Conservation (phyloP, 2,329 filamentous ascomycete species). For the Bisporella sp. region DNA sequence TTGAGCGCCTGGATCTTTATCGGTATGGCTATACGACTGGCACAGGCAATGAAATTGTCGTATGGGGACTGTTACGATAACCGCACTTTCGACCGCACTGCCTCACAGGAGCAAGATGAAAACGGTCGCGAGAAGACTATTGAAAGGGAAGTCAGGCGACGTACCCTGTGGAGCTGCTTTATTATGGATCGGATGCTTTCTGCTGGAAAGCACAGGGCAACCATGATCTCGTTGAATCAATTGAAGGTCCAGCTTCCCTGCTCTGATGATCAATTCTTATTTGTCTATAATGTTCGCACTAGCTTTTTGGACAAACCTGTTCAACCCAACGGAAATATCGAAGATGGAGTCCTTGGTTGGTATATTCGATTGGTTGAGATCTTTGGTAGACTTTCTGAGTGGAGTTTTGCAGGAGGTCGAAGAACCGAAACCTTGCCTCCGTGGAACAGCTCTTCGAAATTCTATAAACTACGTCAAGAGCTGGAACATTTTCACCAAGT, state of each 20-base stretch:
- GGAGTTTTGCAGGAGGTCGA: too few relatives aligned
- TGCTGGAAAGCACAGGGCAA: slow-evolving; percentile 53
- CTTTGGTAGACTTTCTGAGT: too few relatives aligned
- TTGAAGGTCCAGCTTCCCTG: slow-evolving; percentile 61
- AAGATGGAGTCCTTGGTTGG: too few relatives aligned
- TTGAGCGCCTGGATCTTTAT: slow-evolving; percentile 60
- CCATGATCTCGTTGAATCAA: slow-evolving; percentile 51
- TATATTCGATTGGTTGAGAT: too few relatives aligned
- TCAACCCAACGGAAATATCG: too few relatives aligned
- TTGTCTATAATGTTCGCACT: too few relatives aligned
- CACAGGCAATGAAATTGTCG: slow-evolving; percentile 54
- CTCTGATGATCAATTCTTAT: too few relatives aligned
- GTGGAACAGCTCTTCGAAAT: too few relatives aligned
- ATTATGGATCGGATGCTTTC: slow-evolving; percentile 65
- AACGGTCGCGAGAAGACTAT: slow-evolving; percentile 36
- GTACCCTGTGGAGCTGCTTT: slow-evolving; percentile 70
- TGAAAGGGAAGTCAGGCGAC: slow-evolving; percentile 55
- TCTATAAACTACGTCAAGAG: too few relatives aligned
- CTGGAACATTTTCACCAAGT: too few relatives aligned
- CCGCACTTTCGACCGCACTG: slow-evolving; percentile 1
- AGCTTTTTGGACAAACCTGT: too few relatives aligned
- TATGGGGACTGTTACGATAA: slow-evolving; percentile 41
- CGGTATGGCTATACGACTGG: slow-evolving; percentile 51
- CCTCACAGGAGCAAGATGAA: neutral
- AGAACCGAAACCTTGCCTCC: too few relatives aligned